Conservation (phyloP, 352 stramenopile genomes). For the Phytophthora pluvialis region DNA sequence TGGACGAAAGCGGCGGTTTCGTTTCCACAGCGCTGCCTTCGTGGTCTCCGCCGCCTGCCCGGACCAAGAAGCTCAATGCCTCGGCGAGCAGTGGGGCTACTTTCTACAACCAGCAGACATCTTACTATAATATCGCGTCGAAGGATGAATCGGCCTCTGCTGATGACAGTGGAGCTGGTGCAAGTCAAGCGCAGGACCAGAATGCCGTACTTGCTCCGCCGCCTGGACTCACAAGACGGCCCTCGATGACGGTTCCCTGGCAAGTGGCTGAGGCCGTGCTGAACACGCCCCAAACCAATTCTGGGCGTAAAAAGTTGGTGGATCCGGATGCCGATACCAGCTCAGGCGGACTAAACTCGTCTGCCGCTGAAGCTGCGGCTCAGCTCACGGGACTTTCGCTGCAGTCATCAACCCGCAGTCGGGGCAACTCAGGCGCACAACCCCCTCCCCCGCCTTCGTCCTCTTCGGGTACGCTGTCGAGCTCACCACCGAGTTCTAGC, state of each 20-base stretch:
- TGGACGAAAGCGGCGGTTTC: constrained; percentile 72
- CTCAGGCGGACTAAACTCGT: constrained; percentile 52
- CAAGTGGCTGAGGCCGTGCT: constrained; percentile 85
- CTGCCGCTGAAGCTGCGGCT: constrained; percentile 68
- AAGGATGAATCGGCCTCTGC: constrained; percentile 51
- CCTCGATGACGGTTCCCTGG: constrained; percentile 88
- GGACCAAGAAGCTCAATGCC: constrained; percentile 74
- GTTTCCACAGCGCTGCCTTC: constrained; percentile 71
- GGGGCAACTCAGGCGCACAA: constrained; percentile 36
- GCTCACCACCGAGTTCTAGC: constrained; percentile 35
- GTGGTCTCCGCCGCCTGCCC: constrained; percentile 77
- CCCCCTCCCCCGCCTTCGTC: constrained; percentile 25
- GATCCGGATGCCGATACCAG: constrained; percentile 54
- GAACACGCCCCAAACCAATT: constrained; percentile 79
- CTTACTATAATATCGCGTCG: constrained; percentile 73
- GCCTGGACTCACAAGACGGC: constrained; percentile 72
- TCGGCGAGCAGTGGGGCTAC: constrained; percentile 39
- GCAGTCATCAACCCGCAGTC: constrained; percentile 50
- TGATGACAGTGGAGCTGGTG: constrained; percentile 11
- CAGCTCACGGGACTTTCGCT: constrained; percentile 63
- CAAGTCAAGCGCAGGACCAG: constrained; percentile 52
- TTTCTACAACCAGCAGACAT: constrained; percentile 79
- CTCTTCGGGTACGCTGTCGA: constrained; percentile 35
- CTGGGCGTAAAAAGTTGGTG: constrained; percentile 67
- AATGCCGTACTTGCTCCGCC: constrained; percentile 72